Base-by-base conservation (phyloP, 129 eudicot species). In the Centaurea solstitialis region DNA sequence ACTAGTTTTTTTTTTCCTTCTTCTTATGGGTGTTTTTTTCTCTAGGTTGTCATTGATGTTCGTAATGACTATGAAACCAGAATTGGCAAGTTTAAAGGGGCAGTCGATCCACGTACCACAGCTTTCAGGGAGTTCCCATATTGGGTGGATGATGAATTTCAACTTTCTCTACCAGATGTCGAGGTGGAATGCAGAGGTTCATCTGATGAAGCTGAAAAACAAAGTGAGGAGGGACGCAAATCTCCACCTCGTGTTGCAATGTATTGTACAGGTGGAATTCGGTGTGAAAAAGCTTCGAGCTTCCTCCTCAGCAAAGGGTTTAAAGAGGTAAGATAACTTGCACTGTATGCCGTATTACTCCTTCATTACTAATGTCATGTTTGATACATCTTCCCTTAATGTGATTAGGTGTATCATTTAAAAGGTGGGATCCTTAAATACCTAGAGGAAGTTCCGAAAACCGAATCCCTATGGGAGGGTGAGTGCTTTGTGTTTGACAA, bases 401-500 rank as follows among this genome's bases (percentile, higher is more conserved):
- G 67, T 9, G 43, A 21, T 71, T 74, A 94, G 98, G 98, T 94
- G 33, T 94, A 89, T 79, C 97, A 94, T 86, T 85, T 94, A 78
- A 61, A 85, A 92, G 99, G 99, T 38, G 97, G 97, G 74, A 92
- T 94, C 26, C 88, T 94, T 72, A 94, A 92, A 77, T 94, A 94
- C 80, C 80, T 94, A 5, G 98, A 94, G 85, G 98, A 94, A 83
- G 89, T 94, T 18, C 97, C 99, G 2, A 78, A 88, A 70, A 78
- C 64, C 0, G 90, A 88, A 76, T 92, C 97, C 80, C 85, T 94
- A 0, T 94, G 99, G 99, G 99, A 92, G 67, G 99, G 99, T 9
- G 97, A 94, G 80, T 94, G 99, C 78, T 94, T 94, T 84, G 99
- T 94, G 71, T 94, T 94, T 85, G 97, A 94, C 82, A 94, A 94